Percentiles rank a stretch among this genome's conserved stretches.
Conservation (phyloP, 129 eudicot genomes). For the Pittosporum tobira region DNA sequence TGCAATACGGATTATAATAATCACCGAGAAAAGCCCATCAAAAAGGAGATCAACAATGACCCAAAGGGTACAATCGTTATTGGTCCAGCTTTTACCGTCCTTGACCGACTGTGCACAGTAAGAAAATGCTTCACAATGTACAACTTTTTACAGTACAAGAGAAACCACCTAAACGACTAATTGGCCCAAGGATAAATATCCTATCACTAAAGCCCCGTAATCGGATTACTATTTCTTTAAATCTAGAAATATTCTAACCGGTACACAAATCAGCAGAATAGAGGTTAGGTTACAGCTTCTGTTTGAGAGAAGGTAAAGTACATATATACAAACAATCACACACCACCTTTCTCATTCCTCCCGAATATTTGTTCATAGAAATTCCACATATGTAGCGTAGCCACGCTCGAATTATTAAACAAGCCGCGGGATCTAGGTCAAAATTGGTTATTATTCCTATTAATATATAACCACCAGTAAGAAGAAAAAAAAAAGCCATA, state of each 20-base stretch:
- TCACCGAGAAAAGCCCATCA: background rate
- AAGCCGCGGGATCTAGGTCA: slow-evolving; percentile 10
- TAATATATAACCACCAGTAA: background rate
- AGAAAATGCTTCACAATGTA: background rate
- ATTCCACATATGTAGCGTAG: background rate
- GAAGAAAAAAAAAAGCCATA: slow-evolving; percentile 8
- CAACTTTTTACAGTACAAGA: background rate
- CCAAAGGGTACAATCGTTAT: no score
- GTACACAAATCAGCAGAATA: slow-evolving; percentile 4
- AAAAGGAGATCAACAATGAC: background rate
- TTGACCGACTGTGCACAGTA: background rate
- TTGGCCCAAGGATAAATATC: background rate
- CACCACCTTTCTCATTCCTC: background rate
- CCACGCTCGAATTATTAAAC: slow-evolving; percentile 2
- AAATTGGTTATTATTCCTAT: slow-evolving; percentile 12
- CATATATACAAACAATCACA: slow-evolving; percentile 25
- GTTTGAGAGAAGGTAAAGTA: slow-evolving; percentile 4
- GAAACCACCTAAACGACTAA: background rate
- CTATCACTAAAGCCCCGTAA: slow-evolving; percentile 1
- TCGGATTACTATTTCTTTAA: background rate
- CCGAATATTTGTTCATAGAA: background rate
- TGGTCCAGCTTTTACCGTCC: background rate
- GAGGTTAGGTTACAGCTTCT: slow-evolving; percentile 9
- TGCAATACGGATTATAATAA: background rate
- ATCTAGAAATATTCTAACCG: background rate